These are phyloP conservation scores for Epithemia pelagica DNA, from an alignment of 108 stramenopile species.

Conservation along the genomic window DNA sequence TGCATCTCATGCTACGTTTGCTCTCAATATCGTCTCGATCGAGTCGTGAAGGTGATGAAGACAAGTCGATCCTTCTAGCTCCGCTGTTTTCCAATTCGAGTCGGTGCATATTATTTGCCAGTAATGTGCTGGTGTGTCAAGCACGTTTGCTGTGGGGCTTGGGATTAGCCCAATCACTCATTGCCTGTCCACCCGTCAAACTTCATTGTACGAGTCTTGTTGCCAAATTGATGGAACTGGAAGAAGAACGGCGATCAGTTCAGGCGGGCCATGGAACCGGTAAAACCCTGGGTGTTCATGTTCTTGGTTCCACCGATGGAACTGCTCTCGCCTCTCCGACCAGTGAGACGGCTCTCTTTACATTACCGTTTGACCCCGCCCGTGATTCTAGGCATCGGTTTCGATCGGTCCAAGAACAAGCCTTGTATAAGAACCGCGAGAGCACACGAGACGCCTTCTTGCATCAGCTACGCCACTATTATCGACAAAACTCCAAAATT, in stretches of 20 bases:
- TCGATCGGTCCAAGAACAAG: conserved; percentile 33
- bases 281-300: not conserved
- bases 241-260: not conserved
- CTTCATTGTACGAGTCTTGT: conserved; percentile 14
- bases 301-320: not conserved
- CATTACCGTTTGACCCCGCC: conserved; percentile 60
- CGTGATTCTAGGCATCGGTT: conserved; percentile 77
- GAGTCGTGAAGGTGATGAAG: not conserved
- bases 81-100: not conserved
- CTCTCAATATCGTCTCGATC: conserved; percentile 11
- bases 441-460: conserved; percentile 68
- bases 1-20: conserved; percentile 64
- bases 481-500: conserved; percentile 49
- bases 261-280: no score
- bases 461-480: conserved; percentile 60
- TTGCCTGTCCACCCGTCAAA: conserved; percentile 17
- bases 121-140: not conserved
- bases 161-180: conserved; percentile 1
- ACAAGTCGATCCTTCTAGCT: not conserved
- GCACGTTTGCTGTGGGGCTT: not conserved
- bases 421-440: conserved; percentile 71
- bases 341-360: conserved; percentile 48
- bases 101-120: conserved; percentile 11
- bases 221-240: conserved; percentile 2
- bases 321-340: conserved; percentile 3